Percentiles rank a stretch among this genome's conserved stretches.
Conservation (phyloP, 129 eudicot species). For the Calendula officinalis region DNA sequence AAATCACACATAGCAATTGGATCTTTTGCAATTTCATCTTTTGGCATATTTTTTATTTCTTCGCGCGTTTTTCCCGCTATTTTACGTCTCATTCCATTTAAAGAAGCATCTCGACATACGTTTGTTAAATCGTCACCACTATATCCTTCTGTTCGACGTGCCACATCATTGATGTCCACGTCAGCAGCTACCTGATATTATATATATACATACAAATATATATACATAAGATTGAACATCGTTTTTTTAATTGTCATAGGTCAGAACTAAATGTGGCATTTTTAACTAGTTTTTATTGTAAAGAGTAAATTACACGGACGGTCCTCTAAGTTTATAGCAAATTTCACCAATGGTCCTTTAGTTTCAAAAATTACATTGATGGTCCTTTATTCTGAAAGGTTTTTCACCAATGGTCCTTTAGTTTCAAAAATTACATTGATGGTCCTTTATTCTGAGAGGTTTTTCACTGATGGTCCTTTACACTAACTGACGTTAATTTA, state of each 20-base stretch:
- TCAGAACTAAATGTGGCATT: background rate
- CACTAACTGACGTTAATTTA: no score
- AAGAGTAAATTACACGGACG: no score
- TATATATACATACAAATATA: background rate
- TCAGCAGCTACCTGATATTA: constrained; percentile 67
- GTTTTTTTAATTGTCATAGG: background rate
- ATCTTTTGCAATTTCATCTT: constrained; percentile 83
- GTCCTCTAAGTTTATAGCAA: no score
- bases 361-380: no score
- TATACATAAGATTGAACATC: background rate
- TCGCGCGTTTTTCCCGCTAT: constrained; percentile 98
- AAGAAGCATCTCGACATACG: constrained; percentile 88
- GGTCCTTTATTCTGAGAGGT: no score
- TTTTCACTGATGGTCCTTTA: no score
- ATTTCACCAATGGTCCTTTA: no score
- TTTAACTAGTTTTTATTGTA: background rate
- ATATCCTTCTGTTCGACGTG: constrained; percentile 89
- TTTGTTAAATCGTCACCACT: constrained; percentile 97
- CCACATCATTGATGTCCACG: constrained; percentile 83
- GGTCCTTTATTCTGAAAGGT: no score
- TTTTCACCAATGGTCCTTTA: no score
- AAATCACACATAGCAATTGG: constrained; percentile 97
- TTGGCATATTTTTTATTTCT: constrained; percentile 89
- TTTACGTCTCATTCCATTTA: constrained; percentile 91
- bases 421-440: no score